A percentile compares a stretch with the other conserved stretches of the same genome.
These are phyloP conservation scores for Dichotomopilus funicola DNA, from an alignment of 2,329 filamentous ascomycete genomes.

Conservation along the genomic window DNA sequence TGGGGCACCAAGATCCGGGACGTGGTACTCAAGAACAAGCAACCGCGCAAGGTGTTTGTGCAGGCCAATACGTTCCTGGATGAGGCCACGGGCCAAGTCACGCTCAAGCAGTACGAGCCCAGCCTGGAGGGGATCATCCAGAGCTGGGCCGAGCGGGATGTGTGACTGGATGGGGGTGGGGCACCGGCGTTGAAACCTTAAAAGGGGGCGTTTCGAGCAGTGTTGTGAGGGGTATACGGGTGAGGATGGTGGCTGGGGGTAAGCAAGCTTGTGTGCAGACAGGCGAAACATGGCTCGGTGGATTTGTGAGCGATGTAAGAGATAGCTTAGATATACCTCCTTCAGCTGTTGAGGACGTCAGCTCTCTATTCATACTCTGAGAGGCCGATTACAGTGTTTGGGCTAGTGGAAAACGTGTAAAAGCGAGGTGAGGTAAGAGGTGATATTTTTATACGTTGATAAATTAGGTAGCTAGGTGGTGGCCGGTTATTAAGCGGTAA, in stretches of 20 bases:
- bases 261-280: too few species aligned
- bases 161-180: slow-evolving; percentile 28
- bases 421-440: too few species aligned
- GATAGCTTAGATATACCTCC: slow-evolving; percentile 4
- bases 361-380: neutral
- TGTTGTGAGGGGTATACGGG: too few species aligned
- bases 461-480: too few species aligned
- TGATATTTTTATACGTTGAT: too few species aligned
- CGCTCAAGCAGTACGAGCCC: slow-evolving; percentile 79
- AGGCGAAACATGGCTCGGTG: neutral
- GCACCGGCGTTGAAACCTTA: too few species aligned
- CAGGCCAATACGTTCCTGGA: slow-evolving; percentile 82
- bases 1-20: slow-evolving; percentile 76
- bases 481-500: too few species aligned
- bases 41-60: slow-evolving; percentile 85
- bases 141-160: slow-evolving; percentile 64
- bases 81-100: slow-evolving; percentile 61
- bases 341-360: neutral
- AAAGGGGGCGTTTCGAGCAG: too few species aligned
- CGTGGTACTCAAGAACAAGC: slow-evolving; percentile 68
- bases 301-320: slow-evolving; percentile 4
- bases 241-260: too few species aligned
- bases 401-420: too few species aligned
- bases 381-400: too few species aligned
- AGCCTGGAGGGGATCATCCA: slow-evolving; percentile 74